Evolutionary conservation across 2,329 filamentous ascomycete species (phyloP).

Genomic region (Akanthomyces uredinophilus): DNA sequence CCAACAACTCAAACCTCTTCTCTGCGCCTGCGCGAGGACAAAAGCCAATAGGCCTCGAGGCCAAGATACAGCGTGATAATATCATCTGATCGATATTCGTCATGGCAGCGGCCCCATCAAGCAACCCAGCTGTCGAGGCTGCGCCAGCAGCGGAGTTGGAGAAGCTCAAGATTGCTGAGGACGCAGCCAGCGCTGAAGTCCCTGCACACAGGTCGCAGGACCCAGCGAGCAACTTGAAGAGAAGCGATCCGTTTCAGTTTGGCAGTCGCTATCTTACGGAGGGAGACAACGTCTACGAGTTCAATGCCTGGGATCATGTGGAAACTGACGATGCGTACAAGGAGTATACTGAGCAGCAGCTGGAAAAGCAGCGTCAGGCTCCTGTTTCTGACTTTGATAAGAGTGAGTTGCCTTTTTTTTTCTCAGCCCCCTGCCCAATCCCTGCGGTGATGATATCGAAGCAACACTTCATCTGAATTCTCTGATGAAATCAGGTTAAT

Average conservation of each 20-base stretch:
- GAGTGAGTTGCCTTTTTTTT: slow-evolving; percentile 43
- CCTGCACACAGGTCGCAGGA: slow-evolving; percentile 66
- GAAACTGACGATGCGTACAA: slow-evolving; percentile 85
- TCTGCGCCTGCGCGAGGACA: neutral
- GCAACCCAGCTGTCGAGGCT: slow-evolving; percentile 20
- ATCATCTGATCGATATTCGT: neutral
- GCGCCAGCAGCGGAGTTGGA: slow-evolving; percentile 23
- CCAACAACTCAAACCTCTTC: neutral
- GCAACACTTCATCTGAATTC: slow-evolving; percentile 59
- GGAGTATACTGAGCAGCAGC: slow-evolving; percentile 80
- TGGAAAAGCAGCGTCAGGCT: slow-evolving; percentile 73
- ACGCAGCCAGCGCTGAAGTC: slow-evolving; percentile 22
- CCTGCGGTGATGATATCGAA: slow-evolving; percentile 49
- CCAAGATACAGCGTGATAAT: neutral
- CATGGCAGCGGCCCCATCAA: slow-evolving; percentile 17
- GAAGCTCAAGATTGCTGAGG: slow-evolving; percentile 21
- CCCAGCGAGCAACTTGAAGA: slow-evolving; percentile 70
- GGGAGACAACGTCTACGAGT: slow-evolving; percentile 87
- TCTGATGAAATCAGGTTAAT: slow-evolving; percentile 56
- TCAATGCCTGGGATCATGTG: slow-evolving; percentile 99
- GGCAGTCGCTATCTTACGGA: slow-evolving; percentile 80
- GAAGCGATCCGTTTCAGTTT: slow-evolving; percentile 91
- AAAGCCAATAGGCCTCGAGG: neutral
- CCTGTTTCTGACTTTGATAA: slow-evolving; percentile 94
- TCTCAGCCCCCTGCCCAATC: slow-evolving; percentile 5